phyloP scores from a whole-genome alignment of 2,329 filamentous ascomycete genomes.

The Orbilia blumenaviensis region DNA sequence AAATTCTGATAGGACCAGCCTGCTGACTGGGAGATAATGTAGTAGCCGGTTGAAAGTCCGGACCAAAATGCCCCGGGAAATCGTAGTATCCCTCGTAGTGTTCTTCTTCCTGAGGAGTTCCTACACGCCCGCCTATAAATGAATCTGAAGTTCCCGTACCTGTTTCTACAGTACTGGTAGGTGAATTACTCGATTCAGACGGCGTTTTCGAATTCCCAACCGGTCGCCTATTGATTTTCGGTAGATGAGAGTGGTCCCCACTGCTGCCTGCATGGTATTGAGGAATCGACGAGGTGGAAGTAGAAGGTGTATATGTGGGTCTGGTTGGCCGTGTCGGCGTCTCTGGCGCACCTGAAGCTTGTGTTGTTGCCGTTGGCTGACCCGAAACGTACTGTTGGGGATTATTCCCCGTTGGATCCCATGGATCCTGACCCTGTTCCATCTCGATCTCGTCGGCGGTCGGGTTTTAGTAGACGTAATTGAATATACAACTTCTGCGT shows the following conservation, averaged over 20 bases:
- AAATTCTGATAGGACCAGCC: constrained; percentile 48
- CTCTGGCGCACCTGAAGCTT: constrained; percentile 40
- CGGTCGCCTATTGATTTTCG: constrained; percentile 43
- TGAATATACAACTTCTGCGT: neutral
- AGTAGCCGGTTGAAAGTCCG: constrained; percentile 27
- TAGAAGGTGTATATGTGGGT: constrained; percentile 54
- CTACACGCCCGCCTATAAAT: constrained; percentile 20
- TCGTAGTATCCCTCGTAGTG: constrained; percentile 52
- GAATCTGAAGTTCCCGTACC: constrained; percentile 48
- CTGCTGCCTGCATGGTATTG: constrained; percentile 47
- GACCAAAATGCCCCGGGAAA: constrained; percentile 38
- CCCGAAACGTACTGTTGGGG: constrained; percentile 48
- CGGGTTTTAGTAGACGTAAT: constrained; percentile 1
- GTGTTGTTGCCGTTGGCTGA: constrained; percentile 54
- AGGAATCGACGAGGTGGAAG: constrained; percentile 47
- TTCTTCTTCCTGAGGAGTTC: constrained; percentile 45
- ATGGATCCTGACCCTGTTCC: constrained; percentile 46
- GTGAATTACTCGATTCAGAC: constrained; percentile 50
- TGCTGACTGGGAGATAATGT: constrained; percentile 38
- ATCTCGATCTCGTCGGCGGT: constrained; percentile 34
- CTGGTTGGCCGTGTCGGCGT: constrained; percentile 28
- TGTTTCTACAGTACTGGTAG: constrained; percentile 40
- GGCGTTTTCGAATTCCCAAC: constrained; percentile 43
- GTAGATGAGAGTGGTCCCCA: constrained; percentile 47
- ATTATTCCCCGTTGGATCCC: constrained; percentile 51